phyloP scores from a whole-genome alignment of 2,329 filamentous ascomycete species.

The Stachybotrys chlorohalonatus region DNA sequence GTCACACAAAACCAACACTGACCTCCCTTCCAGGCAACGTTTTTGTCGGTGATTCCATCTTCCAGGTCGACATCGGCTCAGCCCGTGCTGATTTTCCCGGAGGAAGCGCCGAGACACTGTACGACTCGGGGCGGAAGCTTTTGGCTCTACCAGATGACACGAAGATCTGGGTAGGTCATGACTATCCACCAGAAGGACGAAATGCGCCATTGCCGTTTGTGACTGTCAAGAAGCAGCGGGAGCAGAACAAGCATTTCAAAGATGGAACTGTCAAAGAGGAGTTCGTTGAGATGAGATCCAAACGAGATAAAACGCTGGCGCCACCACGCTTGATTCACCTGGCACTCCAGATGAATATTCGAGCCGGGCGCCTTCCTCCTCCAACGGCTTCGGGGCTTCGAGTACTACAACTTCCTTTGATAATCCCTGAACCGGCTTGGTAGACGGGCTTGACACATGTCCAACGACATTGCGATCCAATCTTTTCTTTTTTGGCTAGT shows the following conservation, averaged over 20 bases:
- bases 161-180: constrained; percentile 45
- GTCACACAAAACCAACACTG: background rate
- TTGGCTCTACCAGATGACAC: constrained; percentile 31
- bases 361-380: constrained; percentile 34
- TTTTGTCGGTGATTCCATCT: constrained; percentile 45
- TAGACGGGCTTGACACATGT: too few relatives aligned
- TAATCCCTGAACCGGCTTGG: too few relatives aligned
- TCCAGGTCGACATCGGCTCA: constrained; percentile 41
- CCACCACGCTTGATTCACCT: constrained; percentile 40
- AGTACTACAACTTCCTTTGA: background rate
- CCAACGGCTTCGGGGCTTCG: background rate
- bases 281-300: constrained; percentile 33
- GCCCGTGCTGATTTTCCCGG: constrained; percentile 48
- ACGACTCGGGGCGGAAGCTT: constrained; percentile 30
- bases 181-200: constrained; percentile 34
- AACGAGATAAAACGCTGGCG: constrained; percentile 31
- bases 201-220: constrained; percentile 26
- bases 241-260: constrained; percentile 38
- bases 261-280: constrained; percentile 29
- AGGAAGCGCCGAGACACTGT: constrained; percentile 35
- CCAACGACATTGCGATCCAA: too few relatives aligned
- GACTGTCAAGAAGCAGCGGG: constrained; percentile 35
- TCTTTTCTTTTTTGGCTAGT: too few relatives aligned
- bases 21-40: constrained; percentile 24
- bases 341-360: constrained; percentile 43